phyloP scores from a whole-genome alignment of 176 grass and related monocot genomes.

The Musa acuminata region DNA sequence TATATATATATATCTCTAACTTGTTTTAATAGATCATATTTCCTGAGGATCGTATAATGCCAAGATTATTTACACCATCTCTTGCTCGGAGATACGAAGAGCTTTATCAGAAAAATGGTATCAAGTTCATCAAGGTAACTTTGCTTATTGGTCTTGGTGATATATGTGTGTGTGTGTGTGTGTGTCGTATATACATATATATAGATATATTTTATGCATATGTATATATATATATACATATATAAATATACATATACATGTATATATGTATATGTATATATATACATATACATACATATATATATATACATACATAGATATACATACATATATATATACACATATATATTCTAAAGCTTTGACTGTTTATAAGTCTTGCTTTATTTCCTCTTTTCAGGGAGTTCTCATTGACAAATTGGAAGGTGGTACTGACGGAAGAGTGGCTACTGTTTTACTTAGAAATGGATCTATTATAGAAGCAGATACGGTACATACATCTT shows the following conservation, averaged over 20 bases:
- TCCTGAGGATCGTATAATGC: constrained; percentile 76
- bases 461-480: constrained; percentile 77
- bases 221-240: no score
- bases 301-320: neutral
- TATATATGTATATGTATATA: no score
- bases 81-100: constrained; percentile 84
- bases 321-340: no score
- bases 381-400: constrained; percentile 16
- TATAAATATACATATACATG: no score
- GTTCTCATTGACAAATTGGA: constrained; percentile 63
- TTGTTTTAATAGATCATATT: constrained; percentile 69
- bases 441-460: constrained; percentile 73
- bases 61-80: constrained; percentile 89
- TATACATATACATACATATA: no score
- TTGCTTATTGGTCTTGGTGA: neutral
- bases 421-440: constrained; percentile 78
- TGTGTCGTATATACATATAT: no score
- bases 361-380: neutral
- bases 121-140: constrained; percentile 76
- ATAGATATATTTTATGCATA: no score
- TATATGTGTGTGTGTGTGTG: no score
- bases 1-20: constrained; percentile 5
- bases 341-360: constrained; percentile 12
- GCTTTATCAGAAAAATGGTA: constrained; percentile 70
- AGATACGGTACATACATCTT: constrained; percentile 57